phyloP scores from a whole-genome alignment of 768 basidiomycete genomes.

The Pulveroboletus frians region DNA sequence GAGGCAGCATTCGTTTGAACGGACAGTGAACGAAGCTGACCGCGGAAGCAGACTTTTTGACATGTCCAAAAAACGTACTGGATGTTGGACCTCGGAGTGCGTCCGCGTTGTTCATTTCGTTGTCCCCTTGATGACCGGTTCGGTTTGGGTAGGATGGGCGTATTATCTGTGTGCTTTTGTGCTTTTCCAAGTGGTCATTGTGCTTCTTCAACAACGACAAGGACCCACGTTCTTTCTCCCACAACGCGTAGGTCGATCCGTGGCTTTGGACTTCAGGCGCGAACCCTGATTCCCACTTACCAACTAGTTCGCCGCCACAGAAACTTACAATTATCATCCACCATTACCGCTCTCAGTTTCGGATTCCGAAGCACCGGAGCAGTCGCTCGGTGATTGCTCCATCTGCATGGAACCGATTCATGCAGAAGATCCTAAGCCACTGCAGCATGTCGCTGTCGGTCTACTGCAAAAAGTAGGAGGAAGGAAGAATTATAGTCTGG shows the following conservation, averaged over 20 bases:
- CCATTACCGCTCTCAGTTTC: constrained; percentile 50
- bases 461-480: constrained; percentile 34
- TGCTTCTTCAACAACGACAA: constrained; percentile 69
- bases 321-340: constrained; percentile 84
- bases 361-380: constrained; percentile 71
- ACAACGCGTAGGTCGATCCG: constrained; percentile 42
- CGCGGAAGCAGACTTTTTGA: constrained; percentile 62
- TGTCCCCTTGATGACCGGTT: background rate
- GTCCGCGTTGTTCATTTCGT: constrained; percentile 20
- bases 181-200: constrained; percentile 51
- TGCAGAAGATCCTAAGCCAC: constrained; percentile 39
- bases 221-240: constrained; percentile 86
- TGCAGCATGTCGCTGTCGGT: constrained; percentile 34
- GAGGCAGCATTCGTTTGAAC: constrained; percentile 28
- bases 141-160: constrained; percentile 51
- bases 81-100: constrained; percentile 71
- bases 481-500: constrained; percentile 73
- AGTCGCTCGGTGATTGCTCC: constrained; percentile 79
- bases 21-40: background rate
- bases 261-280: background rate
- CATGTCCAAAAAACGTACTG: constrained; percentile 80
- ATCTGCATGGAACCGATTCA: constrained; percentile 91
- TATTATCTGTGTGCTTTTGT: constrained; percentile 57
- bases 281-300: background rate
- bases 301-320: constrained; percentile 50